Percentiles rank a stretch among this genome's conserved stretches.
Evolutionary conservation across 2,329 filamentous ascomycete genomes (phyloP).

Genomic region (Clarireedia homoeocarpa): DNA sequence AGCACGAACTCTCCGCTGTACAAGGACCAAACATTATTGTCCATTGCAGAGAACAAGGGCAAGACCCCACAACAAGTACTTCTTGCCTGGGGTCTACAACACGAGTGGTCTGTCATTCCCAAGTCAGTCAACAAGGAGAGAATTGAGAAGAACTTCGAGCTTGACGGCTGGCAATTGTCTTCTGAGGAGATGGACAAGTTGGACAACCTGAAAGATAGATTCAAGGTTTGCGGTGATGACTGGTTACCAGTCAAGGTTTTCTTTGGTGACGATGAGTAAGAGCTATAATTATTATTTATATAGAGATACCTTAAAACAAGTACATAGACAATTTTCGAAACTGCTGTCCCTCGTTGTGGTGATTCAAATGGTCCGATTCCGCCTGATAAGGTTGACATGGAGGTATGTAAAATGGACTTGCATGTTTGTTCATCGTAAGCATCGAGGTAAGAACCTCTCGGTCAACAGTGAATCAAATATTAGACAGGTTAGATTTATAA

Average conservation of each 20-base stretch:
- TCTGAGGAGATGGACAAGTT: constrained; percentile 65
- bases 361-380: neutral
- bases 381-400: too few relatives aligned
- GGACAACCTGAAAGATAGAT: constrained; percentile 41
- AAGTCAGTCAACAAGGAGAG: constrained; percentile 70
- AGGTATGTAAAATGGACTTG: too few relatives aligned
- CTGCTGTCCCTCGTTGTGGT: neutral
- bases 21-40: constrained; percentile 55
- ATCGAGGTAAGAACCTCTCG: too few relatives aligned
- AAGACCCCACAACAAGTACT: constrained; percentile 69
- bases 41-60: constrained; percentile 57
- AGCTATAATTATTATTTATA: constrained; percentile 34
- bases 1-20: constrained; percentile 62
- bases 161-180: constrained; percentile 67
- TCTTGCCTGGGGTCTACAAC: constrained; percentile 71
- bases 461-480: too few relatives aligned
- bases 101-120: constrained; percentile 77
- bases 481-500: too few relatives aligned
- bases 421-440: too few relatives aligned
- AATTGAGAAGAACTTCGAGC: constrained; percentile 68
- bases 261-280: constrained; percentile 67
- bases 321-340: neutral
- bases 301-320: constrained; percentile 8
- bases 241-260: constrained; percentile 76
- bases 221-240: constrained; percentile 72